Conservation (phyloP, 768 basidiomycete genomes). For the Termitomyces sp. region DNA sequence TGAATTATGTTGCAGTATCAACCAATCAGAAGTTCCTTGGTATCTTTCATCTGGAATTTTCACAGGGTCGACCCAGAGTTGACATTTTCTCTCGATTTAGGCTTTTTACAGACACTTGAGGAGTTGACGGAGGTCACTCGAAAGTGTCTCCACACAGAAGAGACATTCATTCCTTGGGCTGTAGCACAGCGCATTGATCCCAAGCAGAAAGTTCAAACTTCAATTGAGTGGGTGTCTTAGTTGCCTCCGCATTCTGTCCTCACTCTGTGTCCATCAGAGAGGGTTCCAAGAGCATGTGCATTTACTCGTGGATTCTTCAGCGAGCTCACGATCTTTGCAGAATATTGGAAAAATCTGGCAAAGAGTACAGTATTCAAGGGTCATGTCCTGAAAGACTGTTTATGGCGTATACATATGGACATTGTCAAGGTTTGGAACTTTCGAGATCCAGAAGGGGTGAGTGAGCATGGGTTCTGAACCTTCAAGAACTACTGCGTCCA, state of each 20-base stretch:
- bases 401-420: conserved; percentile 16
- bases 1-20: conserved; percentile 2
- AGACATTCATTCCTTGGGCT: conserved; percentile 3
- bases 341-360: conserved; percentile 10
- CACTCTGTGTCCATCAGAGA: background rate
- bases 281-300: background rate
- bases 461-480: background rate
- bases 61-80: background rate
- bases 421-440: conserved; percentile 26
- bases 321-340: background rate
- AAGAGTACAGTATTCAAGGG: conserved; percentile 7
- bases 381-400: conserved; percentile 4
- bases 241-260: background rate
- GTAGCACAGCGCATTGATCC: conserved; percentile 7
- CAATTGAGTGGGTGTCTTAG: conserved; percentile 1
- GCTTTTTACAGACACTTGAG: background rate
- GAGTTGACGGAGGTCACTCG: background rate
- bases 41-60: background rate
- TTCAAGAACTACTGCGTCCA: background rate
- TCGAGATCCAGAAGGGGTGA: conserved; percentile 17
- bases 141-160: conserved; percentile 2
- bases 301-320: background rate
- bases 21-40: background rate
- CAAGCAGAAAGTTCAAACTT: conserved; percentile 3
- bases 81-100: background rate